Evolutionary conservation across 768 basidiomycete species (phyloP).

Genomic region (Boletus bicolor): DNA sequence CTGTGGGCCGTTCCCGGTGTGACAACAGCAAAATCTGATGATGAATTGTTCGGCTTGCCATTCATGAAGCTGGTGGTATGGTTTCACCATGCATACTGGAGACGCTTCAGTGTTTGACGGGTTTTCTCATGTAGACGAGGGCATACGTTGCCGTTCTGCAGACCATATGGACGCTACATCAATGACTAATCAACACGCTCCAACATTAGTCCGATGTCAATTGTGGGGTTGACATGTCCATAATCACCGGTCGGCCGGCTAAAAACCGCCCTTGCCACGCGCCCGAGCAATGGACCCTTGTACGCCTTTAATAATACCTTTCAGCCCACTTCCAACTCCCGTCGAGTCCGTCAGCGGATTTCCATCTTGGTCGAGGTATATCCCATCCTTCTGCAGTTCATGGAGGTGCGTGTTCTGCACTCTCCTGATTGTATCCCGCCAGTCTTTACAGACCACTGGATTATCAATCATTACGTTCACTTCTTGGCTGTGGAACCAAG

Average conservation of each 20-base stretch:
- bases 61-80: background rate
- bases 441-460: conserved; percentile 47
- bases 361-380: conserved; percentile 54
- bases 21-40: background rate
- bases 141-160: background rate
- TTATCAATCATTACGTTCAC: conserved; percentile 64
- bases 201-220: background rate
- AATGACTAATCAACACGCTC: conserved; percentile 13
- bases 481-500: conserved; percentile 73
- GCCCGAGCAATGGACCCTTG: conserved; percentile 41
- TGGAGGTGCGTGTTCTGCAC: conserved; percentile 59
- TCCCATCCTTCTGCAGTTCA: conserved; percentile 45
- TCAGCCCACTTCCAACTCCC: conserved; percentile 35
- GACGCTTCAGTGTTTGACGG: background rate
- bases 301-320: conserved; percentile 42
- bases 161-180: conserved; percentile 7
- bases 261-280: conserved; percentile 41
- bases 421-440: conserved; percentile 50
- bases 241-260: background rate
- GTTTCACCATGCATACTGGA: background rate
- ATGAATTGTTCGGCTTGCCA: background rate
- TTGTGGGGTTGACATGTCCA: background rate
- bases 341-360: conserved; percentile 38
- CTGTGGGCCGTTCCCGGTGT: background rate
- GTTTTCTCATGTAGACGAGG: conserved; percentile 1